phyloP scores from a whole-genome alignment of 1,139 yeast genomes.

The Sugiyamaella paludigena region DNA sequence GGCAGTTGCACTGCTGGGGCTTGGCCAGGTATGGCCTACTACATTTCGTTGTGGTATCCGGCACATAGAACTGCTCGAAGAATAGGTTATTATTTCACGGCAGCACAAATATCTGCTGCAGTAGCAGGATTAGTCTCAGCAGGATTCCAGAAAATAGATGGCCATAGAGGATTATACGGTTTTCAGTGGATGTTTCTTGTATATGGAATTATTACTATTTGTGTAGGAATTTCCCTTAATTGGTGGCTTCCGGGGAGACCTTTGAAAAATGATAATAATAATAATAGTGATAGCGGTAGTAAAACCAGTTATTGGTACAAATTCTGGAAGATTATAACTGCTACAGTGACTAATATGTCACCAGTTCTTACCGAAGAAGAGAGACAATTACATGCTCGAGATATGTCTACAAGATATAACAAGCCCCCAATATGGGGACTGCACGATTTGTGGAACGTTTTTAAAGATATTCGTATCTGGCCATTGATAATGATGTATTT shows the following conservation, averaged over 20 bases:
- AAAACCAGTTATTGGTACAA: background rate
- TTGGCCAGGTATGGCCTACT: slow-evolving; percentile 92
- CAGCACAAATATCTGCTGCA: slow-evolving; percentile 85
- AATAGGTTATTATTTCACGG: slow-evolving; percentile 86
- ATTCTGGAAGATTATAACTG: slow-evolving; percentile 30
- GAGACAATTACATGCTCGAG: slow-evolving; percentile 56
- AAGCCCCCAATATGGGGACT: slow-evolving; percentile 54
- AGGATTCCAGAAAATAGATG: slow-evolving; percentile 83
- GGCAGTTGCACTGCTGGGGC: slow-evolving; percentile 88
- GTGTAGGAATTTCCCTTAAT: slow-evolving; percentile 59
- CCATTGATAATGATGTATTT: slow-evolving; percentile 84
- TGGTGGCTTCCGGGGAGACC: slow-evolving; percentile 90
- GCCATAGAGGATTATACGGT: slow-evolving; percentile 65
- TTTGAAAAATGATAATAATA: slow-evolving; percentile 3
- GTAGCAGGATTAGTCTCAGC: slow-evolving; percentile 84
- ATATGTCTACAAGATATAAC: slow-evolving; percentile 53
- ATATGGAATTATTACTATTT: slow-evolving; percentile 70
- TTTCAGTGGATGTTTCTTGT: slow-evolving; percentile 87
- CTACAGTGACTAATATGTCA: slow-evolving; percentile 11
- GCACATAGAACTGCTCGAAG: slow-evolving; percentile 71
- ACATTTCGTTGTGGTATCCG: slow-evolving; percentile 83
- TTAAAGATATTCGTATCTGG: slow-evolving; percentile 69
- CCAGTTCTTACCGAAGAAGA: slow-evolving; percentile 55
- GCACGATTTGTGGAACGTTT: slow-evolving; percentile 55
- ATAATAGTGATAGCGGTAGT: background rate